These are phyloP conservation scores for Pascua guehoae DNA, from an alignment of 1,284 basidiomycete species.

Conservation along the genomic window DNA sequence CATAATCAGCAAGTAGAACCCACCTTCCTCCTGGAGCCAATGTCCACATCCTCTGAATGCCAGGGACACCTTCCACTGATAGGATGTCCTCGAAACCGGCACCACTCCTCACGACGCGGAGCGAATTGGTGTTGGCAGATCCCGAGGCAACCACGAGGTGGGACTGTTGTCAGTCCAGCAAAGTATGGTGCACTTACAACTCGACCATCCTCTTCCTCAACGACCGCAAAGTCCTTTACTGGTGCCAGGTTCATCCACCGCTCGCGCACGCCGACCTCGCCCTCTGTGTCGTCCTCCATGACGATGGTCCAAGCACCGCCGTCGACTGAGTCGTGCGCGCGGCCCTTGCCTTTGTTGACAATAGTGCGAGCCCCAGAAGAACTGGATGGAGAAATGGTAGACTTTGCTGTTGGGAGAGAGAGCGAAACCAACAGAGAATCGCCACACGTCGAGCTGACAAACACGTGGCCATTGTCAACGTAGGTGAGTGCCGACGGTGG, in stretches of 20 bases:
- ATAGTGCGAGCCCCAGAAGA: not conserved
- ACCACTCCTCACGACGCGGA: constrained; percentile 79
- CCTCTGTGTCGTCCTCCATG: constrained; percentile 17
- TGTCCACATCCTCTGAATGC: constrained; percentile 64
- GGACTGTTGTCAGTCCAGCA: constrained; percentile 44
- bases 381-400: not conserved
- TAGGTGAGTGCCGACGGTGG: constrained; percentile 72
- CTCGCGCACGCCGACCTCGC: constrained; percentile 58
- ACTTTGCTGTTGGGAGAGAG: not conserved
- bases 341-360: constrained; percentile 33
- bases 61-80: constrained; percentile 59
- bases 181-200: constrained; percentile 56
- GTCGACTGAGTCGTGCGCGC: constrained; percentile 41
- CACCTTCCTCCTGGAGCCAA: constrained; percentile 48
- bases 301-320: constrained; percentile 49
- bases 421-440: constrained; percentile 69
- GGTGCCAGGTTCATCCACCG: constrained; percentile 79
- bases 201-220: constrained; percentile 69
- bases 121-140: constrained; percentile 69
- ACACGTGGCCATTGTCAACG: constrained; percentile 69
- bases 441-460: constrained; percentile 76
- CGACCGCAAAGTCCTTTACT: constrained; percentile 75
- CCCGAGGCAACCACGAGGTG: constrained; percentile 89
- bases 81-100: constrained; percentile 73
- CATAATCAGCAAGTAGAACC: not conserved